Evolutionary conservation across 805 yeast genomes (phyloP).

Genomic region (Teunomyces atbi): DNA sequence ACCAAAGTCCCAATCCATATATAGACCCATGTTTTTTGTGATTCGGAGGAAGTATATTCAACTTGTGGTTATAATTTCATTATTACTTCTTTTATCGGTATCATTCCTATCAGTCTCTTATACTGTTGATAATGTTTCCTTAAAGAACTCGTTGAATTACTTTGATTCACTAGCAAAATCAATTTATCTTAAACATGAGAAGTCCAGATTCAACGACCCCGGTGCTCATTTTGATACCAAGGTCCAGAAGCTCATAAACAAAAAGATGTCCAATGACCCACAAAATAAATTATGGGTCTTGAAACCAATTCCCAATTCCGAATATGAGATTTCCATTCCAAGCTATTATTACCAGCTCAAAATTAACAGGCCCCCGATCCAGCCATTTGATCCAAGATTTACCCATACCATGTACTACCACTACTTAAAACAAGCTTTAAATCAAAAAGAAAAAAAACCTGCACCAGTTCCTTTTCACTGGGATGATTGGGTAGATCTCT

Average conservation of each 20-base stretch:
- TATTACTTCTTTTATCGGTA: slow-evolving; percentile 14
- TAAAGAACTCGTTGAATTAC: slow-evolving; percentile 6
- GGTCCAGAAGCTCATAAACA: slow-evolving; percentile 15
- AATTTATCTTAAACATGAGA: slow-evolving; percentile 7
- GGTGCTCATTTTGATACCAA: slow-evolving; percentile 7
- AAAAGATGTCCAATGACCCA: slow-evolving; percentile 17
- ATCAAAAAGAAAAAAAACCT: slow-evolving; percentile 11
- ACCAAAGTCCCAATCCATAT: not conserved
- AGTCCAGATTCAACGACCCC: not conserved
- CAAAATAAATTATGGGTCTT: slow-evolving; percentile 22
- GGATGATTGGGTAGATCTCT: slow-evolving; percentile 55
- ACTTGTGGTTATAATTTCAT: slow-evolving; percentile 10
- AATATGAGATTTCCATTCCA: slow-evolving; percentile 10
- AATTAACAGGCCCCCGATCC: slow-evolving; percentile 15
- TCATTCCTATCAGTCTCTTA: slow-evolving; percentile 10
- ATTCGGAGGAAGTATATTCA: slow-evolving; percentile 17
- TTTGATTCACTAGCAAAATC: slow-evolving; percentile 15
- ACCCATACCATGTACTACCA: slow-evolving; percentile 22
- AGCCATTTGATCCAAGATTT: slow-evolving; percentile 27
- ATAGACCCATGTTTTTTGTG: slow-evolving; percentile 10
- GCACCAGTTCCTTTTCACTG: slow-evolving; percentile 45
- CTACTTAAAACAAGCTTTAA: slow-evolving; percentile 7
- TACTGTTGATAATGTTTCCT: not conserved
- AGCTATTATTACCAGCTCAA: slow-evolving; percentile 9
- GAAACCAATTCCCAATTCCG: slow-evolving; percentile 4